Evolutionary conservation across 345 rosid species (phyloP), one percentile per base, ranked within the genome.

Genomic region (Salix koriyanagi): DNA sequence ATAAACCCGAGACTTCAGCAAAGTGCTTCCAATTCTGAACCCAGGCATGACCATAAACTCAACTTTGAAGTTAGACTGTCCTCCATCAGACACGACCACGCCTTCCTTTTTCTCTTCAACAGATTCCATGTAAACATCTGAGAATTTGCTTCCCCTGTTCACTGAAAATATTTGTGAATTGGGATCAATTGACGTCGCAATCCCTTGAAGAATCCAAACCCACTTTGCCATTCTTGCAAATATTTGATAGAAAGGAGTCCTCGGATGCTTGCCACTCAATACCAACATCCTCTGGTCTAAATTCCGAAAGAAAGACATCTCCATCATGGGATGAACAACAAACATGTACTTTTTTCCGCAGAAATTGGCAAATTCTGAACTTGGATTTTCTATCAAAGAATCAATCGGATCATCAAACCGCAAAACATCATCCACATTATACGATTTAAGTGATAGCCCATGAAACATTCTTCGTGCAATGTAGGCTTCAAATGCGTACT

Each of bases 41-140:
- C 96, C 93, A 2, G 91, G 93, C 87, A 91, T 88, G 56, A 88
- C 83, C 75, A 85, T 87, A 75, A 91, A 86, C 84, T 86, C 90
- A 19, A 88, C 93, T 41, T 32, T 87, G 65, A 8, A 52, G 25
- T 68, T 69, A 34, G 69, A 70, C 50, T 75, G 74, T 36, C 7
- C 70, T 77, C 77, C 78, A 30, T 77, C 67, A 30, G 32, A 69
- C 39, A 16, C 65, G 7, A n/a, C 30, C 13, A 41, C 34, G 7
- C 52, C 77, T 65, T 75, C 80, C 34, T 37, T 39, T 50, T 28
- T 61, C 61, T 65, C 65, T 41, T 80, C 81, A 7, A 87, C 76
- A 67, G 89, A 71, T 74, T 88, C 87, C 92, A 88, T 89, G 82
- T 75, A 79, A 46, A 62, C 84, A 54, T 79, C 61, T 19, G 87